These are phyloP conservation scores for Starmerella etchellsii DNA, from an alignment of 805 yeast species.

Conservation along the genomic window DNA sequence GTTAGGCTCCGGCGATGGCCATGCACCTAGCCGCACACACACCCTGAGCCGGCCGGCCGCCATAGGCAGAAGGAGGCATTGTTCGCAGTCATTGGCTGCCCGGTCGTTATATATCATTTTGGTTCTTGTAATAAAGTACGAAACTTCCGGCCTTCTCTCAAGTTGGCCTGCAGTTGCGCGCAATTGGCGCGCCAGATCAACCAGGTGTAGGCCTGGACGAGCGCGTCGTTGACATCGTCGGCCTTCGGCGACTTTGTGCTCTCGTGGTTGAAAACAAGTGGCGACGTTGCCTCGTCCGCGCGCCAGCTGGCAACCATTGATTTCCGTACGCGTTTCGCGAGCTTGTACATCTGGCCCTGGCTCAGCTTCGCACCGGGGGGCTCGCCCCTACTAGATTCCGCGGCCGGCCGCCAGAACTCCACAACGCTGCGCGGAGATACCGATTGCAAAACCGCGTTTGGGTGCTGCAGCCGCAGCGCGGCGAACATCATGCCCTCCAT, in stretches of 20 bases:
- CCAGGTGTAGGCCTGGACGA: constrained; percentile 49
- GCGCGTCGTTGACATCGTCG: constrained; percentile 55
- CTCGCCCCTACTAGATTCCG: background rate
- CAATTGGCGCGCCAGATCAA: constrained; percentile 32
- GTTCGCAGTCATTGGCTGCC: no score
- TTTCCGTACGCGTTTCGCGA: constrained; percentile 20
- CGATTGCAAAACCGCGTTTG: constrained; percentile 14
- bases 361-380: background rate
- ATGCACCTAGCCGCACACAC: no score
- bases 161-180: background rate
- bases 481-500: constrained; percentile 40
- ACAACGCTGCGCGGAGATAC: constrained; percentile 22
- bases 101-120: no score
- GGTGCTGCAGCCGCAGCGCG: constrained; percentile 13
- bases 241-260: background rate
- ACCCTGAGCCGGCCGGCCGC: no score
- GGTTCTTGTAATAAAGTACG: no score
- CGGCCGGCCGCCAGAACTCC: constrained; percentile 19
- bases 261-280: constrained; percentile 5
- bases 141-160: no score
- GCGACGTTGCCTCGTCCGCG: constrained; percentile 6
- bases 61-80: no score
- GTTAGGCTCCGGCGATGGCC: no score
- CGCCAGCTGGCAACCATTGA: constrained; percentile 19
- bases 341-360: constrained; percentile 13